phyloP scores from a whole-genome alignment of 1,284 basidiomycete species.

The Jaminaea rosea region DNA sequence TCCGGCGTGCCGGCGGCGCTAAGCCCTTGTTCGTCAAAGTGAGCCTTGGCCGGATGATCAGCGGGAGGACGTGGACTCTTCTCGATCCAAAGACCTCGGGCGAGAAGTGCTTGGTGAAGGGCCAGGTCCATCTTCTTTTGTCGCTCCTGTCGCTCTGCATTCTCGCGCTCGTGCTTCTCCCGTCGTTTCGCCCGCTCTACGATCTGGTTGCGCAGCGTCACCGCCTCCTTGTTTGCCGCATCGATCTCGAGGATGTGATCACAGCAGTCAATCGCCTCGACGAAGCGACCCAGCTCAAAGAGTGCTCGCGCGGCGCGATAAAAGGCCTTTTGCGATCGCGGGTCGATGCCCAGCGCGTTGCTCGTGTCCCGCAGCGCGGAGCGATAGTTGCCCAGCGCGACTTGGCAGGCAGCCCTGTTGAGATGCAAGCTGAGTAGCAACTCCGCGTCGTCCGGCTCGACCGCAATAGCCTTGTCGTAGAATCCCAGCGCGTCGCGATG shows the following conservation, averaged over 20 bases:
- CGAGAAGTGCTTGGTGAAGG: conserved; percentile 56
- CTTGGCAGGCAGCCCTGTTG: conserved; percentile 85
- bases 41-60: conserved; percentile 54
- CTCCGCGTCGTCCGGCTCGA: conserved; percentile 59
- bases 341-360: conserved; percentile 55
- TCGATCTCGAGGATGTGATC: conserved; percentile 19
- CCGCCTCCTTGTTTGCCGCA: conserved; percentile 18
- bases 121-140: conserved; percentile 52
- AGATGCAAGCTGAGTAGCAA: conserved; percentile 56
- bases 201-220: conserved; percentile 18
- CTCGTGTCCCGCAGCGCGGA: conserved; percentile 75
- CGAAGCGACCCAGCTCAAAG: conserved; percentile 19
- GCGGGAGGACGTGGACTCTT: conserved; percentile 49
- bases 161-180: conserved; percentile 51
- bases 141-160: conserved; percentile 50
- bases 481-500: conserved; percentile 79
- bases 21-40: conserved; percentile 48
- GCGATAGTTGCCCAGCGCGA: conserved; percentile 83
- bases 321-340: conserved; percentile 33
- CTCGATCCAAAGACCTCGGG: conserved; percentile 39
- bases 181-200: conserved; percentile 50
- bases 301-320: conserved; percentile 36
- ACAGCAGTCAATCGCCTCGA: conserved; percentile 31
- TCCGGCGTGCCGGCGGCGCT: conserved; percentile 26
- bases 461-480: conserved; percentile 81